phyloP scores from a whole-genome alignment of 2,329 filamentous ascomycete species.

The Magnaporthiopsis incrustans region DNA sequence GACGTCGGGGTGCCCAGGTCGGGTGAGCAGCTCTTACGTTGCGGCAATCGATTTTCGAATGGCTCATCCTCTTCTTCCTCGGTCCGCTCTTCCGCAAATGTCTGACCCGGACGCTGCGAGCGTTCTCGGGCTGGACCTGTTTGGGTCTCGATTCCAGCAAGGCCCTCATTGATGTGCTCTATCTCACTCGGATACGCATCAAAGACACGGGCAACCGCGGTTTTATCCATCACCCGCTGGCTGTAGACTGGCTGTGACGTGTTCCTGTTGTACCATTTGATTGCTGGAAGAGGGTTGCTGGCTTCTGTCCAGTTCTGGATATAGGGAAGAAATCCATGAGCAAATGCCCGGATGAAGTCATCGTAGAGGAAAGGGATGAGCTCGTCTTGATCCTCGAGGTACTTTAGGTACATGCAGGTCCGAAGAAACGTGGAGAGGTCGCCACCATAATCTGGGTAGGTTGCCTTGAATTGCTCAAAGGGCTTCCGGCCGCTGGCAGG shows the following conservation, averaged over 20 bases:
- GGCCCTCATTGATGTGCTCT: background rate
- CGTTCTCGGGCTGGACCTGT: background rate
- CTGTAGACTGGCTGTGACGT: constrained; percentile 16
- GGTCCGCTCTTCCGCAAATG: background rate
- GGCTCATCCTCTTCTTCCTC: background rate
- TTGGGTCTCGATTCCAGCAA: background rate
- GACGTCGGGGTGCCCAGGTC: background rate
- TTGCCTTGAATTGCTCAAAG: constrained; percentile 22
- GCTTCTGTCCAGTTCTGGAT: constrained; percentile 20
- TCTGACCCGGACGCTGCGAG: background rate
- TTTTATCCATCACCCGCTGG: constrained; percentile 17
- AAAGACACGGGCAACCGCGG: constrained; percentile 11
- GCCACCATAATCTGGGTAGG: constrained; percentile 36
- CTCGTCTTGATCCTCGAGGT: constrained; percentile 26
- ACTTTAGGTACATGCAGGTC: constrained; percentile 33
- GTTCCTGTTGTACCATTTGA: constrained; percentile 32
- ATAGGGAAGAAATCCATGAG: constrained; percentile 33
- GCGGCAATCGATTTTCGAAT: background rate
- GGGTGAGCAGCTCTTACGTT: background rate
- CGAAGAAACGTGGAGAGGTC: constrained; percentile 33
- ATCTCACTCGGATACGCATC: constrained; percentile 12
- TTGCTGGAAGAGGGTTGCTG: constrained; percentile 23
- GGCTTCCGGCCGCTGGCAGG: background rate
- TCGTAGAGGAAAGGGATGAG: constrained; percentile 40
- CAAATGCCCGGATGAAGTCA: constrained; percentile 41